Evolutionary conservation across 257 asterid species (phyloP), one percentile per base, ranked within the genome.

Genomic region (Solanum gandarillasii): DNA sequence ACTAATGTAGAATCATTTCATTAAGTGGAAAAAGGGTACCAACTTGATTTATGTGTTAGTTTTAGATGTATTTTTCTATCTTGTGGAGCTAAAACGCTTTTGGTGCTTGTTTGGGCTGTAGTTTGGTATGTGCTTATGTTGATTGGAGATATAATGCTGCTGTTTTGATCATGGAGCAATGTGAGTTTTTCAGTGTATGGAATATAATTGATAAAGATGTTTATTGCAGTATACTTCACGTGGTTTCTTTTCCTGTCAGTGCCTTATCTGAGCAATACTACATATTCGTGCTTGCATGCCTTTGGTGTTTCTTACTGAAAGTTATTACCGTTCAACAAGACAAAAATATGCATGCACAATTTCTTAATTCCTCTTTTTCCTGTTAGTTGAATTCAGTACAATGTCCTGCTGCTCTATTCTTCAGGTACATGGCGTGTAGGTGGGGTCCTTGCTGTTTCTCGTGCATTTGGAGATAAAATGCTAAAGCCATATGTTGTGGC

Each of bases 361-460:
- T 18, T 82, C 41, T 82, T 52, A 48, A 10, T 46, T 48, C 86
- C 86, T 82, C 29, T 48, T 82, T 55, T 48, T 20, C 70, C 31
- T 48, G 11, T 82, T 48, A 82, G 86, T 48, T 48, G 71, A 46
- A 82, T 31, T 82, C 86, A 31, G 39, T 10, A 48, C 65, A 55
- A 27, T 48, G 70, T 48, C 86, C 43, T 82, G 70, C 86, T 82
- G 70, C 70, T 82, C 38, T 72, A n/a, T 91, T 88, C 35, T 78
- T 88, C 88, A 93, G 95, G 98, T 87, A 93, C 96, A 46, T 93
- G 98, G 98, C 93, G 98, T 76, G 98, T 95, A 86, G 95, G 97
- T 29, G 98, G 98, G 39, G 95, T 95, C 91, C 96, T 95, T 88
- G 98, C 98, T 48, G 97, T 95, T 89, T 95, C 98, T 90, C 96